Evolutionary conservation across 176 grass and related monocot genomes (phyloP), one percentile per base, ranked within the genome.

Genomic region (Microstegium vimineum): DNA sequence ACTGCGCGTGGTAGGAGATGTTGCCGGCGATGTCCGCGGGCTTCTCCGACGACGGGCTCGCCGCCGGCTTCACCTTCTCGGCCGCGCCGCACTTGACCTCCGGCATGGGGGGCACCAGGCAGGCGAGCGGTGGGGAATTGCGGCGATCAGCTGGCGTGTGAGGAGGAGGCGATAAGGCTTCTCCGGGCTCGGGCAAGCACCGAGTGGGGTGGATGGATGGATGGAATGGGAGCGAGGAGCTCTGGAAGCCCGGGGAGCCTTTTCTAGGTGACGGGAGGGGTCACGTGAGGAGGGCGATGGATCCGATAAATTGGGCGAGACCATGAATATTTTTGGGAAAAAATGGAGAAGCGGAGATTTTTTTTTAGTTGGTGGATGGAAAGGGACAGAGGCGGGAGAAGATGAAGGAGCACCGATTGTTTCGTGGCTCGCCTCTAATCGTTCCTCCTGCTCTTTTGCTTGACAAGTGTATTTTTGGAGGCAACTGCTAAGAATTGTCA

Each of bases 1-100:
- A 99, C 66, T 80, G 69, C 23, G 81, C 93, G 69, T 96, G 91
- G 80, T 89, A 99, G 8, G 89, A 85, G 56, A 95, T 99, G 60
- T 99, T 96, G 26, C 83, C 94, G 15, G 97, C 93, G 72, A 99
- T 99, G 59, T 89, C 83, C 30, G 85, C 66, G 26, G 89, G 41
- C 12, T 94, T 86, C 47, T 91, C 89, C 18, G 93, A 65, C 66
- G 66, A 77, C 12, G 96, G 96, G 83, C 74, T 86, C 34, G 96
- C 96, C 35, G 78, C 78, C 70, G 90, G 86, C 82, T 78, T 89
- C 63, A 87, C 84, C 79, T 88, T 98, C 66, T 77, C 79, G 69
- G 81, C 84, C 64, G 38, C 75, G 66, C 71, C 36, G 76, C 76
- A 80, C 68, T 73, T 79, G 83, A 69, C 20, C 70, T 46, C 84